These are phyloP conservation scores for Ustilago crameri DNA, from an alignment of 1,284 basidiomycete species.

Conservation along the genomic window DNA sequence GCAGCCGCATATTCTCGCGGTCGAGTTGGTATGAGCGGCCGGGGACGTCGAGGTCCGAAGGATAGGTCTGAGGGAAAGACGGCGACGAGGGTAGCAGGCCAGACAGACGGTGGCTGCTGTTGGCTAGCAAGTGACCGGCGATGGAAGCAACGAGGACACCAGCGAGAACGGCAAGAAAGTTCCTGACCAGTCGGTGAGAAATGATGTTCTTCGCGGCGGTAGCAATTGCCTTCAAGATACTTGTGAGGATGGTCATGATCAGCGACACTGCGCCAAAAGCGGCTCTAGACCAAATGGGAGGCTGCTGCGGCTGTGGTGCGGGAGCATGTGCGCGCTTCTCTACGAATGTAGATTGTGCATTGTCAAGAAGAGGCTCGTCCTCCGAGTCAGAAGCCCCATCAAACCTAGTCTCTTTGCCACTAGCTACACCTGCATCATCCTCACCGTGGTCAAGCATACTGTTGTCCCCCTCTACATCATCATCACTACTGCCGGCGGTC, in stretches of 20 bases:
- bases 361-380: background rate
- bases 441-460: conserved; percentile 10
- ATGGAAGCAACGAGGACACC: conserved; percentile 1
- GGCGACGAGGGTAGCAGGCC: background rate
- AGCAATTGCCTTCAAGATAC: background rate
- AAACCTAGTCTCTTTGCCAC: conserved; percentile 46
- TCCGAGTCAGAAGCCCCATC: conserved; percentile 31
- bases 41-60: conserved; percentile 12
- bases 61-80: background rate
- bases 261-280: background rate
- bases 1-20: conserved; percentile 32
- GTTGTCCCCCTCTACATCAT: conserved; percentile 14
- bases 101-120: background rate
- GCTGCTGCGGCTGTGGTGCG: background rate
- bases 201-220: background rate
- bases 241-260: background rate
- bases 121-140: no score
- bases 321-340: conserved; percentile 1
- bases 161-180: background rate
- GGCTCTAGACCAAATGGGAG: background rate
- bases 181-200: background rate
- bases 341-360: background rate
- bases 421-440: conserved; percentile 26
- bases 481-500: background rate
- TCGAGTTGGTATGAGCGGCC: conserved; percentile 18